A percentile compares a stretch with the other conserved stretches of the same genome.
phyloP scores from a whole-genome alignment of 139 green algal genomes.

The Micractinium conductrix region DNA sequence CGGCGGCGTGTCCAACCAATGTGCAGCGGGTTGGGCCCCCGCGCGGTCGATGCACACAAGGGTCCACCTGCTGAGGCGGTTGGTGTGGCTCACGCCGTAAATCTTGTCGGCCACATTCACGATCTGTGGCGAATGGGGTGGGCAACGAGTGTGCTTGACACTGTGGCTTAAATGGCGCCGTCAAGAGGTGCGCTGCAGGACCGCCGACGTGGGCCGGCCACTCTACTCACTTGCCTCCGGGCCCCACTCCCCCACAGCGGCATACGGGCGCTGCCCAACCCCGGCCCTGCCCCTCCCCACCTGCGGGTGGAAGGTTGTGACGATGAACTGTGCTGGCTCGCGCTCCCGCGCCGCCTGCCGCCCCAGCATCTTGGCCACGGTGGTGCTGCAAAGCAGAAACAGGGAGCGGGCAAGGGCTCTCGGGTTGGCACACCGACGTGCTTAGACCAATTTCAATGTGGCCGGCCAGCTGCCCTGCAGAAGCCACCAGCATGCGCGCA shows the following conservation, averaged over 20 bases:
- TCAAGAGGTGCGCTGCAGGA: no score
- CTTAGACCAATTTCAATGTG: no score
- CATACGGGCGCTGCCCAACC: no score
- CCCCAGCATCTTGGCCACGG: conserved; percentile 88
- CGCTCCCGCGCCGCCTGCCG: conserved; percentile 71
- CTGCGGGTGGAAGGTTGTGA: conserved; percentile 98
- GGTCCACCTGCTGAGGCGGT: conserved; percentile 63
- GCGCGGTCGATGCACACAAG: no score
- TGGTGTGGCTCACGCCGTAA: conserved; percentile 91
- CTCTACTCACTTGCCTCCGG: background rate
- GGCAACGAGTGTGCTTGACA: background rate
- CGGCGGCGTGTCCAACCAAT: no score
- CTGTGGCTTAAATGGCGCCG: no score
- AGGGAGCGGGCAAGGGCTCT: background rate
- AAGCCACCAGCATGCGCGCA: no score
- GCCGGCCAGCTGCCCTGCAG: no score
- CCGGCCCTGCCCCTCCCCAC: conserved; percentile 26
- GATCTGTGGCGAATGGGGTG: conserved; percentile 59
- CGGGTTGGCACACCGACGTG: no score
- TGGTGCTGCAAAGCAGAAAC: conserved; percentile 53
- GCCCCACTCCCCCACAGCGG: background rate
- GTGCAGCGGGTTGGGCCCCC: no score
- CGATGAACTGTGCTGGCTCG: conserved; percentile 95
- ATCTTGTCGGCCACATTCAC: conserved; percentile 84
- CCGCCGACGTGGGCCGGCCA: no score